A percentile compares a stretch with the other conserved stretches of the same genome.
phyloP scores from a whole-genome alignment of 352 stramenopile species.

The Phytophthora syringae region DNA sequence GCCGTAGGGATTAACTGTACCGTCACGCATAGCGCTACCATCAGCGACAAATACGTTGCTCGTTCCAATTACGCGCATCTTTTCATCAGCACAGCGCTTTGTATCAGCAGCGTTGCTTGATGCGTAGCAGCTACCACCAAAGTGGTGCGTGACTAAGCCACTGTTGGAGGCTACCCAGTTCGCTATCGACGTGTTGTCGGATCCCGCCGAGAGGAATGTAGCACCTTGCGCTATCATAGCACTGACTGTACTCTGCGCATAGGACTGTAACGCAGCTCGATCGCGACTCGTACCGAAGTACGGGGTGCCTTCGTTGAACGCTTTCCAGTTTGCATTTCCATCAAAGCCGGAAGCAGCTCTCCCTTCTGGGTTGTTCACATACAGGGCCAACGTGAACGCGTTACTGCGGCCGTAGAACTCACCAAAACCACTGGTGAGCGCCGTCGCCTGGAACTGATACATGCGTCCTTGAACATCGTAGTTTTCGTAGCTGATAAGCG shows the following conservation, averaged over 20 bases:
- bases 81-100: slow-evolving; percentile 64
- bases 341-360: slow-evolving; percentile 49
- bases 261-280: slow-evolving; percentile 56
- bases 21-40: slow-evolving; percentile 56
- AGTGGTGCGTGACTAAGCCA: slow-evolving; percentile 61
- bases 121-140: slow-evolving; percentile 70
- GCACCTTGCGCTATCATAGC: slow-evolving; percentile 42
- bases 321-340: slow-evolving; percentile 45
- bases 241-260: slow-evolving; percentile 45
- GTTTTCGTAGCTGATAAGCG: slow-evolving; percentile 65
- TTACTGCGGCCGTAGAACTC: slow-evolving; percentile 37
- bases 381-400: slow-evolving; percentile 51
- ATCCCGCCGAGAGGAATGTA: slow-evolving; percentile 46
- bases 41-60: slow-evolving; percentile 71
- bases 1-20: slow-evolving; percentile 69
- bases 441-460: slow-evolving; percentile 67
- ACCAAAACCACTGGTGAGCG: slow-evolving; percentile 50
- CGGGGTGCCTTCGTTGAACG: slow-evolving; percentile 39
- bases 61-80: slow-evolving; percentile 61
- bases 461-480: slow-evolving; percentile 50
- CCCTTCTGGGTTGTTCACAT: slow-evolving; percentile 70
- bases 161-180: slow-evolving; percentile 54
- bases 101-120: slow-evolving; percentile 48
- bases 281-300: slow-evolving; percentile 57
- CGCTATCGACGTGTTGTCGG: slow-evolving; percentile 31